Conservation (phyloP, 208 protist genomes). For the Jaenimonas drosophilae region DNA sequence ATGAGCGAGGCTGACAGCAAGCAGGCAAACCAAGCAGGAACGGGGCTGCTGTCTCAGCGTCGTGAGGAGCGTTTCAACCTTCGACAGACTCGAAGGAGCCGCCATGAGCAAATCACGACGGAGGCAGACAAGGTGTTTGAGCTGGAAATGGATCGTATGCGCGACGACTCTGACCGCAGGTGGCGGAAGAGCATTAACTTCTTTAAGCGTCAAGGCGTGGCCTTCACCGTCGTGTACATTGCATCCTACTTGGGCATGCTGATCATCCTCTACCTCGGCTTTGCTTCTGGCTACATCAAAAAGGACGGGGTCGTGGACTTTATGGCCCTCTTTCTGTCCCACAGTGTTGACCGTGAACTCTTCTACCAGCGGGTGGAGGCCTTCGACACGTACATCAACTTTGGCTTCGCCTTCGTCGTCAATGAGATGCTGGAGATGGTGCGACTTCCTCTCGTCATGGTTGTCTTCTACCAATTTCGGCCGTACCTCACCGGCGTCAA, state of each 20-base stretch:
- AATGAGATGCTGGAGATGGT: constrained; percentile 76
- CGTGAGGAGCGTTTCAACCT: not conserved
- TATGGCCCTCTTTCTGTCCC: constrained; percentile 43
- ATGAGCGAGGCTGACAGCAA: constrained; percentile 57
- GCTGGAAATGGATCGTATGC: constrained; percentile 63
- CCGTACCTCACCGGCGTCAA: constrained; percentile 48
- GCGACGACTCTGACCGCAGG: constrained; percentile 38
- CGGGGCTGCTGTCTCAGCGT: not conserved
- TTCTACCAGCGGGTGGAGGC: constrained; percentile 70
- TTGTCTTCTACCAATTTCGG: constrained; percentile 58
- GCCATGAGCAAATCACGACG: constrained; percentile 19
- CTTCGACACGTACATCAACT: constrained; percentile 76
- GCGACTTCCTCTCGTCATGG: constrained; percentile 67
- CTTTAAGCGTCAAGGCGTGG: constrained; percentile 73
- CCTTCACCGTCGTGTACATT: constrained; percentile 57
- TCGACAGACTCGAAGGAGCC: constrained; percentile 11
- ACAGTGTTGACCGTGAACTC: constrained; percentile 50
- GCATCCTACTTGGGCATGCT: constrained; percentile 41
- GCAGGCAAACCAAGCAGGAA: constrained; percentile 7
- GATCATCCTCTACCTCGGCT: constrained; percentile 55
- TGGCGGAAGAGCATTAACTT: constrained; percentile 56
- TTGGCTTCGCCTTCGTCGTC: constrained; percentile 86
- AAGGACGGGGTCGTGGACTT: constrained; percentile 75
- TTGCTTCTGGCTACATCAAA: constrained; percentile 43
- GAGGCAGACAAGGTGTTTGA: constrained; percentile 54